These are phyloP conservation scores for Blastocystis sp. DNA, from an alignment of 352 stramenopile species.

Conservation along the genomic window DNA sequence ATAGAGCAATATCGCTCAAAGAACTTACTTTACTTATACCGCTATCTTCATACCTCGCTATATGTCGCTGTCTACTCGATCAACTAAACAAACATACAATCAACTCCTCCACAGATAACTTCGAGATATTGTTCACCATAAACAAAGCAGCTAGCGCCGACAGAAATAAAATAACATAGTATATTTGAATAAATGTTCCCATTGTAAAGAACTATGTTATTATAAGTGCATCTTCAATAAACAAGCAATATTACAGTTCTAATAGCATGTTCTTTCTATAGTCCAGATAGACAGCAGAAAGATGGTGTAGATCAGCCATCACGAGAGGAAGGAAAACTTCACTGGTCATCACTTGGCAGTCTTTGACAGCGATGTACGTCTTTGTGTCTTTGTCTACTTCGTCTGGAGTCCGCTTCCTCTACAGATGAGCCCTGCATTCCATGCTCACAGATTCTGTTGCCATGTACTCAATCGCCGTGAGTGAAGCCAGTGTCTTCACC, in stretches of 20 bases:
- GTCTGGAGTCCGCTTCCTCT: constrained; percentile 5
- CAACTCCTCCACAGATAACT: neutral
- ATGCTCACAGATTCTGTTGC: neutral
- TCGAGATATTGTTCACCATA: neutral
- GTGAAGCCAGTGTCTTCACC: neutral
- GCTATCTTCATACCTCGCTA: neutral
- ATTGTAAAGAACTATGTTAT: neutral
- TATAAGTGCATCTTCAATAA: neutral
- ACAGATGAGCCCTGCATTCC: neutral
- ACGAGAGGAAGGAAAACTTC: constrained; percentile 6
- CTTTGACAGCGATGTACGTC: neutral
- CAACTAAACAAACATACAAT: neutral
- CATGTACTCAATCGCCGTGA: neutral
- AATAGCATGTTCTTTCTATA: neutral
- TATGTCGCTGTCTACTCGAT: neutral
- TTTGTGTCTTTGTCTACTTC: neutral
- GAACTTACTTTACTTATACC: neutral
- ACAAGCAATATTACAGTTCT: neutral
- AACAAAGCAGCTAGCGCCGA: neutral
- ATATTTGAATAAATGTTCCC: neutral
- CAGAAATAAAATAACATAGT: constrained; percentile 27
- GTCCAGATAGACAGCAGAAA: neutral
- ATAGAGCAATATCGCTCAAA: neutral
- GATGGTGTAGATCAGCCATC: constrained; percentile 24
- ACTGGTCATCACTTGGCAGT: neutral